A percentile compares a stretch with the other conserved stretches of the same genome.
Conservation (phyloP, 176 grass and related monocot genomes). For the Phoenix roebelenii region DNA sequence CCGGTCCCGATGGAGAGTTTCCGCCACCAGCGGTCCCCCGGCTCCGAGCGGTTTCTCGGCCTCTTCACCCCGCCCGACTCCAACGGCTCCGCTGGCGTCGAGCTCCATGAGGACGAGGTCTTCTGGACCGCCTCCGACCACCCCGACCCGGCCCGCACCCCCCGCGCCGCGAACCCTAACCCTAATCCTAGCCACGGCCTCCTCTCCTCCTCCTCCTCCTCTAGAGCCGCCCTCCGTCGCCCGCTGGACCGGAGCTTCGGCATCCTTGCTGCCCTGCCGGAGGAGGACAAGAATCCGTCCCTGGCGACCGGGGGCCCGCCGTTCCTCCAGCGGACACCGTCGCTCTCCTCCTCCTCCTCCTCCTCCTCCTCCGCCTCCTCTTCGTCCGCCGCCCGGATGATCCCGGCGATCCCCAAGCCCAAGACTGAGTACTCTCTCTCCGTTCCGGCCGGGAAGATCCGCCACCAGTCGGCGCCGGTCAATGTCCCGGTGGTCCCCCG, state of each 20-base stretch:
- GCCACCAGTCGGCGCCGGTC: neutral
- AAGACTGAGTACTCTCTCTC: slow-evolving; percentile 2
- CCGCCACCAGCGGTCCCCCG: slow-evolving; percentile 5
- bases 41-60: slow-evolving; percentile 12
- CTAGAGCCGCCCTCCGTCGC: no score
- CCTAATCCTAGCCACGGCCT: neutral
- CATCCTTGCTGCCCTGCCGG: slow-evolving; percentile 11
- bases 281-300: slow-evolving; percentile 3
- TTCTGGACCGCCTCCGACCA: slow-evolving; percentile 1
- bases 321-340: neutral
- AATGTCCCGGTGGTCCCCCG: no score
- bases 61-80: slow-evolving; percentile 1
- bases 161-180: neutral
- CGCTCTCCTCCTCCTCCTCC: neutral
- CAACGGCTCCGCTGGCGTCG: neutral
- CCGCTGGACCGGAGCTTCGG: neutral
- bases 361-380: slow-evolving; percentile 4
- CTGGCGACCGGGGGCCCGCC: no score
- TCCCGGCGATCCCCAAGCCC: slow-evolving; percentile 3
- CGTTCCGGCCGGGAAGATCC: slow-evolving; percentile 13
- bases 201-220: neutral
- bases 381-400: slow-evolving; percentile 2
- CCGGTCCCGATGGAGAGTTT: slow-evolving; percentile 5
- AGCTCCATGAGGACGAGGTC: slow-evolving; percentile 20
- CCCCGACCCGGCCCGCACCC: neutral